Evolutionary conservation across 2,329 filamentous ascomycete species (phyloP).

Genomic region (Daldinia sp.): DNA sequence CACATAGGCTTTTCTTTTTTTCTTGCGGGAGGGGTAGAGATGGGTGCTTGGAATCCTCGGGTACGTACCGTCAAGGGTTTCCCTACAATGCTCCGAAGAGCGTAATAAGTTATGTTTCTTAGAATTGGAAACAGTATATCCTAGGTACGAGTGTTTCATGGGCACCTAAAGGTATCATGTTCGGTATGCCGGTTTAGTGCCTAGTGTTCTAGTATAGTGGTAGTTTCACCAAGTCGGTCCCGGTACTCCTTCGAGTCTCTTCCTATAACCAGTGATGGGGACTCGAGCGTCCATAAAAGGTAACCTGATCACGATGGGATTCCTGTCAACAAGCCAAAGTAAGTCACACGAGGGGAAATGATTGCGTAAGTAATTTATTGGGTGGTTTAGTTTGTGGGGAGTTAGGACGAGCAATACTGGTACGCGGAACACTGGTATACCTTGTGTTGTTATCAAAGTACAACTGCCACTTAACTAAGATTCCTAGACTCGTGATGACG

Average conservation of each 20-base stretch:
- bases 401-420: background rate
- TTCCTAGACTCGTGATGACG: background rate
- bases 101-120: too few species aligned
- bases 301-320: background rate
- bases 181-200: background rate
- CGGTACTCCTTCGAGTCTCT: background rate
- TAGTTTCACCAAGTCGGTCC: background rate
- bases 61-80: too few species aligned
- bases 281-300: background rate
- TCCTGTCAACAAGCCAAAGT: background rate
- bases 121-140: too few species aligned
- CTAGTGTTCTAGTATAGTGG: background rate
- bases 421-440: too few species aligned
- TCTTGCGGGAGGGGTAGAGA: too few species aligned
- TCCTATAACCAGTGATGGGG: background rate
- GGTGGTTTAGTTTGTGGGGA: background rate
- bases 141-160: too few species aligned
- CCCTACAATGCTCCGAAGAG: too few species aligned
- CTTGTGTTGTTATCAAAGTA: background rate
- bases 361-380: background rate
- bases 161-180: too few species aligned
- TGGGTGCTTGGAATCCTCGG: too few species aligned
- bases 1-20: too few species aligned
- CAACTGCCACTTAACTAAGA: background rate
- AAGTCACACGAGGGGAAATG: background rate